Evolutionary conservation across 495 filamentous ascomycete genomes (phyloP).

Genomic region (Penicillium lagena): DNA sequence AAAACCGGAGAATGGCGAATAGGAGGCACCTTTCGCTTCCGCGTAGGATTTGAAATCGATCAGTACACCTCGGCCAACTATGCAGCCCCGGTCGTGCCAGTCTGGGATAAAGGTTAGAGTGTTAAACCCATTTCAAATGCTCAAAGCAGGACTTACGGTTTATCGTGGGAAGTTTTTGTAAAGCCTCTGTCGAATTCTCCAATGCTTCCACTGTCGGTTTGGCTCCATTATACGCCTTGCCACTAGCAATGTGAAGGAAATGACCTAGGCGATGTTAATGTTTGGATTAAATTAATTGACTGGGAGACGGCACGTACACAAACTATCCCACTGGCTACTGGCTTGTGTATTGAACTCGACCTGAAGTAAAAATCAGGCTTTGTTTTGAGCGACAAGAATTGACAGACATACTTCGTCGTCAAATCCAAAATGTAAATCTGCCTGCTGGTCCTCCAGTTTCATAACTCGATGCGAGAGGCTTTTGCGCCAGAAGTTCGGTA

Average conservation of each 20-base stretch:
- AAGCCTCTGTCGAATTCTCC: neutral
- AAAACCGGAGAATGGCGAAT: constrained; percentile 26
- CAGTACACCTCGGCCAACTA: constrained; percentile 39
- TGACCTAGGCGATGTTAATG: constrained; percentile 9
- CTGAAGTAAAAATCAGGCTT: constrained; percentile 5
- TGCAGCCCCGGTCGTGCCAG: constrained; percentile 29
- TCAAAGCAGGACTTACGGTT: constrained; percentile 8
- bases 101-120: constrained; percentile 12
- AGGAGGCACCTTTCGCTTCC: constrained; percentile 22
- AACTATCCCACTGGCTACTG: constrained; percentile 34
- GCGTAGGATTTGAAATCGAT: constrained; percentile 39
- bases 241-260: constrained; percentile 36
- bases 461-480: constrained; percentile 43
- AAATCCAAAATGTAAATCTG: constrained; percentile 20
- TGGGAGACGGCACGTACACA: constrained; percentile 22
- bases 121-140: neutral
- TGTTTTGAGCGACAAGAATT: too few relatives aligned
- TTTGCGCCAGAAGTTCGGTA: constrained; percentile 46
- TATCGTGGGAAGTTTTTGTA: constrained; percentile 11
- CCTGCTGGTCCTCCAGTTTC: constrained; percentile 30
- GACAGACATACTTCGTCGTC: constrained; percentile 31
- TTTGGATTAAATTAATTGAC: neutral
- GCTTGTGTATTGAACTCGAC: constrained; percentile 46
- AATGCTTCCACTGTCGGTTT: constrained; percentile 10
- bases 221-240: constrained; percentile 48